phyloP scores from a whole-genome alignment of 352 stramenopile species.

The Phytophthora hibernalis region DNA sequence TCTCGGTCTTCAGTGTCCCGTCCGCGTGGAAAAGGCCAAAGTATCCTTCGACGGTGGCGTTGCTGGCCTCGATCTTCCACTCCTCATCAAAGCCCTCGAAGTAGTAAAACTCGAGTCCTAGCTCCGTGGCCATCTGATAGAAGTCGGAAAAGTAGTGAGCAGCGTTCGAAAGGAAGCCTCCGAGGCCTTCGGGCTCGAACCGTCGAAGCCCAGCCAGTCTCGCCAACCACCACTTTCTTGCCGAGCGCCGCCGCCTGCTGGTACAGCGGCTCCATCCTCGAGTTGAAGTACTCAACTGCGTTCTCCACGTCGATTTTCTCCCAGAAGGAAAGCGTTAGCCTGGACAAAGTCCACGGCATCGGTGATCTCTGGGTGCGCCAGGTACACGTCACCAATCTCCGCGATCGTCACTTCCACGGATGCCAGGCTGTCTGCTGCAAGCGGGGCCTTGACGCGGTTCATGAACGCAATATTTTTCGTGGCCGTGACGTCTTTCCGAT shows the following conservation, averaged over 20 bases:
- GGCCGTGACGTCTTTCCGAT: constrained; percentile 64
- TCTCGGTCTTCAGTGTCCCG: constrained; percentile 54
- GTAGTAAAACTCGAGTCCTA: constrained; percentile 74
- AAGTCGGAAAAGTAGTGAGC: constrained; percentile 71
- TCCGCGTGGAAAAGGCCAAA: constrained; percentile 66
- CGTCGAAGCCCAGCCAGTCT: constrained; percentile 73
- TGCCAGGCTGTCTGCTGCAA: constrained; percentile 20
- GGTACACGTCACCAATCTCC: constrained; percentile 73
- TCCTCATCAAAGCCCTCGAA: constrained; percentile 71
- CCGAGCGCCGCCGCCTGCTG: constrained; percentile 28
- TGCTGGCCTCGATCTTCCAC: constrained; percentile 55
- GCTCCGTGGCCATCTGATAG: constrained; percentile 40
- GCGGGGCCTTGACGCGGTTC: constrained; percentile 48
- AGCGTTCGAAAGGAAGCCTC: constrained; percentile 51
- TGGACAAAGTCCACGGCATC: constrained; percentile 63
- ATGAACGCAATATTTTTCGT: constrained; percentile 50
- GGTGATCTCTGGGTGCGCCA: constrained; percentile 52
- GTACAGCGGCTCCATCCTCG: constrained; percentile 51
- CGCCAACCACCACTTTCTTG: constrained; percentile 68
- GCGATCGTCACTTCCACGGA: constrained; percentile 65
- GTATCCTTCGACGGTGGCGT: constrained; percentile 63
- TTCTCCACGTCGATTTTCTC: constrained; percentile 47
- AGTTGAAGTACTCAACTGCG: constrained; percentile 50
- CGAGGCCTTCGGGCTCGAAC: constrained; percentile 45
- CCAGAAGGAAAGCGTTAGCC: constrained; percentile 77